These are phyloP conservation scores for Ceriops decandra DNA, from an alignment of 345 rosid genomes.

Conservation along the genomic window DNA sequence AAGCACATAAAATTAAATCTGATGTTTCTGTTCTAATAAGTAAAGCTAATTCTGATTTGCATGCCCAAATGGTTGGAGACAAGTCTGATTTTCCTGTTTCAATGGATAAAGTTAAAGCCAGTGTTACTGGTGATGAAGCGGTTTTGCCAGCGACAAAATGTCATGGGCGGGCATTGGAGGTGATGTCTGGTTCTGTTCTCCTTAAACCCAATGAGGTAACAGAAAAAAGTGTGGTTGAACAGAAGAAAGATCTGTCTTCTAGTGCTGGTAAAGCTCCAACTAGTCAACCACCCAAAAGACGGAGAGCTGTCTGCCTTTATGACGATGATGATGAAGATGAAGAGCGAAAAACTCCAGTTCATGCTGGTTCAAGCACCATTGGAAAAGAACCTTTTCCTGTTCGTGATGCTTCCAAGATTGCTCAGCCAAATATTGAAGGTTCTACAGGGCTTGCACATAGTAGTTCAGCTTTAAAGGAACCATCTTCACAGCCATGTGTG, in stretches of 20 bases:
- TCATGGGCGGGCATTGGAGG: conserved; percentile 53
- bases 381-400: conserved; percentile 28
- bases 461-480: conserved; percentile 23
- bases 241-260: conserved; percentile 36
- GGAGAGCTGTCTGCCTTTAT: conserved; percentile 66
- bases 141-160: conserved; percentile 55
- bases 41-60: conserved; percentile 13
- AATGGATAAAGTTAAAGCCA: conserved; percentile 7
- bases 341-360: conserved; percentile 80
- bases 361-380: conserved; percentile 46
- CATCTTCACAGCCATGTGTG: conserved; percentile 25
- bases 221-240: conserved; percentile 34
- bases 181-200: conserved; percentile 46
- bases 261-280: conserved; percentile 31
- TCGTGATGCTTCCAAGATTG: conserved; percentile 32
- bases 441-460: conserved; percentile 31
- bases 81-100: conserved; percentile 12
- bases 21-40: not conserved
- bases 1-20: conserved; percentile 7
- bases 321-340: conserved; percentile 66
- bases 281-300: conserved; percentile 51
- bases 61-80: conserved; percentile 1
- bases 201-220: conserved; percentile 38
- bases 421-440: conserved; percentile 29
- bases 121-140: conserved; percentile 45